Base-by-base conservation (phyloP, 75 land plant genomes). In the Selaginella moellendorffii region DNA sequence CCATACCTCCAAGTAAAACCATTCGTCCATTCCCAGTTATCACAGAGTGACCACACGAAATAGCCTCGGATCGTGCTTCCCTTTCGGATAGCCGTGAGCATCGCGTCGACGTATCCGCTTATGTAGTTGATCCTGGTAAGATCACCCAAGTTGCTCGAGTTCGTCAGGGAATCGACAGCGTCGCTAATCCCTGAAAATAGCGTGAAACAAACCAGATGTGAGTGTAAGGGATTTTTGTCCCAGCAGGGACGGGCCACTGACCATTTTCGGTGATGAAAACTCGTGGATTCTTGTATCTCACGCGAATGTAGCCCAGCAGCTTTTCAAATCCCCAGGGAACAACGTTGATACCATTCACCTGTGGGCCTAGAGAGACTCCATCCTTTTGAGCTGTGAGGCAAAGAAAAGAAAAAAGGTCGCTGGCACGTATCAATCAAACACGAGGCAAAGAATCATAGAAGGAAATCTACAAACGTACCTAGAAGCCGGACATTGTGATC, bases 291-390 rank as follows among this genome's bases (percentile, higher is more conserved):
- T 56, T n/a, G 24, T 56, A 56, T 8, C 19, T 19, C 5, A 56
- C 24, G 5, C 59, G 19, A 21, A 56, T 56, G 59, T 56, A 56
- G 9, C n/a, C 24, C 23, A 56, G 59, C 23, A 56, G 59, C 22
- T 28, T 67, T 24, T 67, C 9, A n/a, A 67, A 27, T 20, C 69
- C 69, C 66, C 65, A 29, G 24, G 69, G 69, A 8, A 56, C 59
- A 8, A 56, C 19, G 24, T 56, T 21, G 25, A 56, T 56, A 5
- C 19, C 59, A 56, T 56, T 56, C 24, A 56, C 59, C 19, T 56
- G 59, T n/a, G 8, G 59, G 8, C 59, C 59, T 21, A 56, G 5
- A 8, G 59, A 2, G 5, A 21, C 19, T 8, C 59, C 59, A 56
- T 56, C n/a, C 14, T 14, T 36, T 36, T 36, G 10, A 36, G 46